Evolutionary conservation across 2,329 filamentous ascomycete species (phyloP), one percentile per base, ranked within the genome.

Genomic region (Mariannaea elegans): DNA sequence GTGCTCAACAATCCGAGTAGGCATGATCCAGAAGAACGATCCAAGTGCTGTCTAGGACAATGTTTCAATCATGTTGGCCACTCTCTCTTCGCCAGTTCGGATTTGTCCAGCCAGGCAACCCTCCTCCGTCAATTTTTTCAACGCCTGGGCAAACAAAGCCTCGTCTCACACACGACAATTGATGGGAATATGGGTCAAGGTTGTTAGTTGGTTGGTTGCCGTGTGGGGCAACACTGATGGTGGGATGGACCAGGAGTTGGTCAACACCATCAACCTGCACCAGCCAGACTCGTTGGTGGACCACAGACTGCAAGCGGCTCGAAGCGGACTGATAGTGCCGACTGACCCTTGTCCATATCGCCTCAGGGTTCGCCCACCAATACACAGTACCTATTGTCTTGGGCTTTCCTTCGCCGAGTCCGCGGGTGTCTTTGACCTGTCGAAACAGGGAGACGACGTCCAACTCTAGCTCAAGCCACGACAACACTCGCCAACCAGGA

Each of bases 301-400:
- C 48, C 66, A 54, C 31, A 10, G 34, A 62, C 57, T 71, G 64
- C 67, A 70, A 50, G 50, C 57, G 61, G 69, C 64, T 70, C 55
- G 56, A 69, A 69, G 47, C 47, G 60, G 64, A 44, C 56, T 65
- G 54, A 52, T 62, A 63, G 54, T 68, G 64, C 62, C 63, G 56
- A 47, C 47, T 51, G 54, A 59, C 67, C 68, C 64, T 69, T 66
- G 64, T 56, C 65, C 55, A 51, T 61, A 60, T 62, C 47, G 56
- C 53, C 56, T 65, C 61, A 57, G 47, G 59, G 68, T 68, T 71
- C 61, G 41, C 62, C 62, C 66, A 68, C 62, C 63, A 62, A 59
- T 16, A 55, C 52, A n/a, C n/a, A n/a, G n/a, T n/a, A n/a, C n/a
- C n/a, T n/a, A n/a, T n/a, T n/a, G n/a, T n/a, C n/a, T n/a, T 38